Base-by-base conservation (phyloP, 2,329 filamentous ascomycete species). In the Parafenestella ontariensis region DNA sequence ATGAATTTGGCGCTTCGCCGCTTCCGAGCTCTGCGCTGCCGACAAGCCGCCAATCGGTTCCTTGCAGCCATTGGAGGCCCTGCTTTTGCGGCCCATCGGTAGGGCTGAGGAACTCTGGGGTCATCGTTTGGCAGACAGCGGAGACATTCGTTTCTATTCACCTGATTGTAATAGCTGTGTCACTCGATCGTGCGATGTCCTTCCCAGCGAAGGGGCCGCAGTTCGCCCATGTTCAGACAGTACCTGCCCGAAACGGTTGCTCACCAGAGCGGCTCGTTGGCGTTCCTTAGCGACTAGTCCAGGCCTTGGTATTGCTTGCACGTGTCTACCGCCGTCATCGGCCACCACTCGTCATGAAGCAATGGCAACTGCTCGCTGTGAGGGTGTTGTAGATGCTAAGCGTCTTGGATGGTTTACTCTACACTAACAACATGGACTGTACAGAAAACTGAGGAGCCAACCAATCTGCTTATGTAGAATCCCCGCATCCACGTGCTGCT, bases 401-500 rank as follows among this genome's bases (percentile, higher is more conserved):
- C 37, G 9, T 5, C 3, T 34, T 34, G 15, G 13, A 6, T n/a
- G 31, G 31, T 34, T 34, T 34, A n/a, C 31, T 31, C 31, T 34
- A 15, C 31, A 34, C 10, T 17, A 2, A 13, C 13, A 5, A 1
- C 31, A 3, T 4, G 31, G 8, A 34, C 15, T 34, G 31, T 34
- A 1, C 15, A 34, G 31, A n/a, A 15, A 8, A 8, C 15, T 11
- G 28, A 41, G 21, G 21, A n/a, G 17, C 20, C 18, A n/a, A n/a
- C n/a, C n/a, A n/a, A n/a, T n/a, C n/a, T 23, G 15, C 15, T 26
- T n/a, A 23, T 13, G 40, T 15, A 44, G 20, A 11, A 46, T 39
- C n/a, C 31, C 15, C n/a, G 28, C 11, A 28, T 15, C 45, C 52
- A 61, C 55, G 57, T 58, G 49, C 15, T 40, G 43, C 28, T 53